Conservation (phyloP, 768 basidiomycete genomes). For the Clitopilus hobsonii region DNA sequence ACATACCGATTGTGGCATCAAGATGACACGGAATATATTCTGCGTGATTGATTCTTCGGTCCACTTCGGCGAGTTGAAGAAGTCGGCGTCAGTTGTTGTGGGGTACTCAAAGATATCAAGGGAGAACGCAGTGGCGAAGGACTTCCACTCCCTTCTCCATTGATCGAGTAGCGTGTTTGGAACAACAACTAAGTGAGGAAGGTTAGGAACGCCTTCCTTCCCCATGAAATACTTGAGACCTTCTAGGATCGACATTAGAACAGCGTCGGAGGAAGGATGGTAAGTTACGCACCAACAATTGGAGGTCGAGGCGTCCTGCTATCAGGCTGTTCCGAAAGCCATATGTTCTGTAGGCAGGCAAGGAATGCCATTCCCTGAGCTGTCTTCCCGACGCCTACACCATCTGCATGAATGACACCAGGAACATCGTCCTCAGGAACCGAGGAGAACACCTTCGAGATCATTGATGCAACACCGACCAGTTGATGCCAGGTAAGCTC, state of each 20-base stretch:
- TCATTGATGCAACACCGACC: too few relatives aligned
- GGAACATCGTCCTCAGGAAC: not conserved
- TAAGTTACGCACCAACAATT: too few relatives aligned
- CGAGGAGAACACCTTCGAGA: too few relatives aligned
- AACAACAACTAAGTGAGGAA: conserved; percentile 16
- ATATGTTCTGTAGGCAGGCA: too few relatives aligned
- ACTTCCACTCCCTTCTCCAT: conserved; percentile 17
- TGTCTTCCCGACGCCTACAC: not conserved
- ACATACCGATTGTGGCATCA: too few relatives aligned
- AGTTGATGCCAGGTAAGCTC: too few relatives aligned
- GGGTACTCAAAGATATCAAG: not conserved
- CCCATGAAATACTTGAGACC: not conserved
- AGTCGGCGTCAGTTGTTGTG: not conserved
- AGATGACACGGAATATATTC: too few relatives aligned
- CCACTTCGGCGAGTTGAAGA: too few relatives aligned
- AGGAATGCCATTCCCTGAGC: not conserved
- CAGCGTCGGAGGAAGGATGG: too few relatives aligned
- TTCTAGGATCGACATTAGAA: not conserved
- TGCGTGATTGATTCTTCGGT: too few relatives aligned
- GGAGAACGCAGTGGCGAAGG: not conserved
- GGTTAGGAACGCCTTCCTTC: conserved; percentile 5
- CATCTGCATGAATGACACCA: not conserved
- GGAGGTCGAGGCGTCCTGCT: too few relatives aligned
- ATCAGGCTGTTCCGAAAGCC: too few relatives aligned
- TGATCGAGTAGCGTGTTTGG: conserved; percentile 19